Evolutionary conservation across 176 grass and related monocot species (phyloP).

Genomic region (Avena eriantha): DNA sequence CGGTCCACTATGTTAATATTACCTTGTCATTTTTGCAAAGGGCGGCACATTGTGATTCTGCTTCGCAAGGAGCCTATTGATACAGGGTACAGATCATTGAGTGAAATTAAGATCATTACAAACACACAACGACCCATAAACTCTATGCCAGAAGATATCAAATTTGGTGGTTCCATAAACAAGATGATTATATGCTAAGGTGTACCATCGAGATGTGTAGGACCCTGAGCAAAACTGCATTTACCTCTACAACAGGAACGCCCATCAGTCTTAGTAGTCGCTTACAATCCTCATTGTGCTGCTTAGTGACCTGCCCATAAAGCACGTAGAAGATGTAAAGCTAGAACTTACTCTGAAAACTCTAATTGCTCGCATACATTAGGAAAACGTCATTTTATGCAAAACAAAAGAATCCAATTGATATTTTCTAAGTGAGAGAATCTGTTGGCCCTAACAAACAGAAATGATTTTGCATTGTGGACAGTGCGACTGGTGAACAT

Average conservation of each 20-base stretch:
- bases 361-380: not conserved
- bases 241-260: slow-evolving; percentile 95
- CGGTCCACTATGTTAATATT: slow-evolving; percentile 9
- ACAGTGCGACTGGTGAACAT: not conserved
- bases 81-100: slow-evolving; percentile 7
- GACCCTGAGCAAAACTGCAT: slow-evolving; percentile 37
- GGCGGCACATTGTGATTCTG: slow-evolving; percentile 91
- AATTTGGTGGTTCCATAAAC: not conserved
- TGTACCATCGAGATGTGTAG: not conserved
- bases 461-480: not conserved
- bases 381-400: not conserved
- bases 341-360: not conserved
- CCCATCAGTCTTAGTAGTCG: slow-evolving; percentile 92
- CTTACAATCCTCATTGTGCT: slow-evolving; percentile 98
- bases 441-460: not conserved
- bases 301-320: slow-evolving; percentile 77
- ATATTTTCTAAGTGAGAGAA: not conserved
- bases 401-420: slow-evolving; percentile 4
- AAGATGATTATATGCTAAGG: not conserved
- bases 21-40: slow-evolving; percentile 81
- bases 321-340: slow-evolving; percentile 27
- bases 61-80: slow-evolving; percentile 83
- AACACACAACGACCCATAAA: slow-evolving; percentile 6
- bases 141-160: slow-evolving; percentile 17
- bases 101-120: not conserved